Evolutionary conservation across 2,329 filamentous ascomycete species (phyloP).

Genomic region (Fusarium beomiforme): DNA sequence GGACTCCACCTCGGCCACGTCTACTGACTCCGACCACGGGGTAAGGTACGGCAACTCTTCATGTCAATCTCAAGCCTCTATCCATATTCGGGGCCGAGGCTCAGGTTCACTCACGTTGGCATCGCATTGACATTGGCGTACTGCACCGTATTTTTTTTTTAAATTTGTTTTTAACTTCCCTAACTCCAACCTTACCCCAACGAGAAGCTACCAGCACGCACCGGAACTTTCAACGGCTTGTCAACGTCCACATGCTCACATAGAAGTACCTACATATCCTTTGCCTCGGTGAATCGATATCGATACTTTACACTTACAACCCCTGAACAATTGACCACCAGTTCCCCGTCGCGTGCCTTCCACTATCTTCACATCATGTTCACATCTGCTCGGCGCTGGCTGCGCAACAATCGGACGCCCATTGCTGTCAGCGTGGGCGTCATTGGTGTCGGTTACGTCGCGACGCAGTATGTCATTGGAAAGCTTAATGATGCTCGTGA

Average conservation of each 20-base stretch:
- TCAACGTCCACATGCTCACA: constrained; percentile 18
- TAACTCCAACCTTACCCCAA: constrained; percentile 15
- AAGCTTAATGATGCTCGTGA: constrained; percentile 95
- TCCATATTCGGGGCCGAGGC: constrained; percentile 30
- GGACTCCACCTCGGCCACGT: constrained; percentile 10
- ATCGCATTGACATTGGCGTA: constrained; percentile 10
- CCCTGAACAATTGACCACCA: constrained; percentile 30
- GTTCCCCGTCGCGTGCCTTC: neutral
- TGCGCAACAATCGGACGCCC: constrained; percentile 89
- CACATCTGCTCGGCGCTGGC: constrained; percentile 84
- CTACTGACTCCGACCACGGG: constrained; percentile 21
- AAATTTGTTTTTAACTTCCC: neutral
- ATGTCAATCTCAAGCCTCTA: constrained; percentile 18
- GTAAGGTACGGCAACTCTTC: neutral
- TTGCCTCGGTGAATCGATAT: neutral
- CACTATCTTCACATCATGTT: constrained; percentile 59
- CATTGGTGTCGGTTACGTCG: constrained; percentile 89
- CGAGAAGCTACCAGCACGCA: constrained; percentile 3
- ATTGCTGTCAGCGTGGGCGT: constrained; percentile 89
- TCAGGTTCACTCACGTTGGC: constrained; percentile 8
- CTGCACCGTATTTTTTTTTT: constrained; percentile 14
- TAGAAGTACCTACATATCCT: neutral
- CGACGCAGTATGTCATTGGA: constrained; percentile 88
- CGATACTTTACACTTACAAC: constrained; percentile 7
- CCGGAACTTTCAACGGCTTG: constrained; percentile 7